These are phyloP conservation scores for Polysphondylium violaceum DNA, from an alignment of 78 protist species.

Conservation along the genomic window DNA sequence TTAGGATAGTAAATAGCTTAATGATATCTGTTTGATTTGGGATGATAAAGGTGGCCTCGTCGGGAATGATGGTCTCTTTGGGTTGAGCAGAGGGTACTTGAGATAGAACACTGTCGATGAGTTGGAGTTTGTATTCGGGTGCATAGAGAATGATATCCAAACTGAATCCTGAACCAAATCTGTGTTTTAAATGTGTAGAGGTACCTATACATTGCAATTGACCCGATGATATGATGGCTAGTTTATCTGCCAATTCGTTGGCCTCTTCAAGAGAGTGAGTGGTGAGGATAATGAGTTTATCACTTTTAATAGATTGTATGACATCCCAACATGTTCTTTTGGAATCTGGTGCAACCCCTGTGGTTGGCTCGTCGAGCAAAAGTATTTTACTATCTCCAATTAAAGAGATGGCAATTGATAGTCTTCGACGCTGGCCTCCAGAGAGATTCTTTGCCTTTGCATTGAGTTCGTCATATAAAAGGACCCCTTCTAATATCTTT, in stretches of 20 bases:
- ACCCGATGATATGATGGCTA: slow-evolving; percentile 79
- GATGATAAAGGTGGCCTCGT: neutral
- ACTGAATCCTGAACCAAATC: slow-evolving; percentile 2
- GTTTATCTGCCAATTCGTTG: slow-evolving; percentile 43
- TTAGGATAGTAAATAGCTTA: neutral
- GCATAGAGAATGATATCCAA: neutral
- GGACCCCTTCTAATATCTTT: neutral
- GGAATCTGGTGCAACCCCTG: slow-evolving; percentile 65
- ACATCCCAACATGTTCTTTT: slow-evolving; percentile 66
- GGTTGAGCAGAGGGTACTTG: neutral
- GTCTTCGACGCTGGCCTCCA: slow-evolving; percentile 86
- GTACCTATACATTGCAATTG: slow-evolving; percentile 41
- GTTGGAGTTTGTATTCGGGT: neutral
- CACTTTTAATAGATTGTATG: slow-evolving; percentile 1
- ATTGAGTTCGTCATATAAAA: neutral
- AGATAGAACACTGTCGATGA: too few species aligned
- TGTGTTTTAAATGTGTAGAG: slow-evolving; percentile 16
- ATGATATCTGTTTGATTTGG: neutral
- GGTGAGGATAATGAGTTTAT: slow-evolving; percentile 79
- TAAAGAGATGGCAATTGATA: slow-evolving; percentile 77
- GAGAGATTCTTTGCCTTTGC: slow-evolving; percentile 17
- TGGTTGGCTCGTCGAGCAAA: slow-evolving; percentile 60
- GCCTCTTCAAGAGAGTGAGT: slow-evolving; percentile 82
- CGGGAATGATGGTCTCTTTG: neutral
- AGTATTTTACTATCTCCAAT: slow-evolving; percentile 33